phyloP scores from a whole-genome alignment of 805 yeast species.

The Saccharomycopsis selenospora region DNA sequence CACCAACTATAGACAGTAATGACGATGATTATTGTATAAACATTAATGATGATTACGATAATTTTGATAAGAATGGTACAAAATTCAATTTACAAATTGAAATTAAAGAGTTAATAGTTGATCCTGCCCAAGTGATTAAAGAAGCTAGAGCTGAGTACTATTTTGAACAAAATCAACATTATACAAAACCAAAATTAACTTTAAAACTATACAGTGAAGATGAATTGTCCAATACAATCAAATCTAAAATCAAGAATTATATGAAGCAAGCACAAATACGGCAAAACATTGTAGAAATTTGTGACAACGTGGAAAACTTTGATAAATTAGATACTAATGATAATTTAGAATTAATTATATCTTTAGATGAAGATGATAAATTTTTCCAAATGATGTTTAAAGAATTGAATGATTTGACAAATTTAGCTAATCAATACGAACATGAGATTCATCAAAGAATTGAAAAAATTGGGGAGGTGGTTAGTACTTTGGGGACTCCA shows the following conservation, averaged over 20 bases:
- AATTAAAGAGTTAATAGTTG: not conserved
- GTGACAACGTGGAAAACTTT: not conserved
- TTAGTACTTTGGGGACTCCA: slow-evolving; percentile 37
- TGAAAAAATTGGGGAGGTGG: slow-evolving; percentile 33
- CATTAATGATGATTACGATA: not conserved
- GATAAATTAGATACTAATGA: slow-evolving; percentile 1
- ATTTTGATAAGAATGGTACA: not conserved
- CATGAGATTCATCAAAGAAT: slow-evolving; percentile 36
- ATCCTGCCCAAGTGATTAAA: not conserved
- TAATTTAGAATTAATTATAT: slow-evolving; percentile 26
- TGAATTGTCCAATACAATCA: slow-evolving; percentile 2
- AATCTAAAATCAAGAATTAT: not conserved
- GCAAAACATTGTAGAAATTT: not conserved
- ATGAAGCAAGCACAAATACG: not conserved
- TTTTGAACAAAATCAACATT: slow-evolving; percentile 9
- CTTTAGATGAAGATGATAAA: slow-evolving; percentile 47
- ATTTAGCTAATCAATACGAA: slow-evolving; percentile 32
- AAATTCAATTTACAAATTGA: not conserved
- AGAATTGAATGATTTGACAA: slow-evolving; percentile 44
- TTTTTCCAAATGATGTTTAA: slow-evolving; percentile 52
- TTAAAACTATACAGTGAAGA: slow-evolving; percentile 6
- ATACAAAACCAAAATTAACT: slow-evolving; percentile 14
- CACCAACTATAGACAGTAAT: not conserved
- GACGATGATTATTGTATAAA: not conserved
- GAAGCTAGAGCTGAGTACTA: slow-evolving; percentile 11